Evolutionary conservation across 2,329 filamentous ascomycete genomes (phyloP), one percentile per base, ranked within the genome.

Genomic region (Aspergillus bombycis): DNA sequence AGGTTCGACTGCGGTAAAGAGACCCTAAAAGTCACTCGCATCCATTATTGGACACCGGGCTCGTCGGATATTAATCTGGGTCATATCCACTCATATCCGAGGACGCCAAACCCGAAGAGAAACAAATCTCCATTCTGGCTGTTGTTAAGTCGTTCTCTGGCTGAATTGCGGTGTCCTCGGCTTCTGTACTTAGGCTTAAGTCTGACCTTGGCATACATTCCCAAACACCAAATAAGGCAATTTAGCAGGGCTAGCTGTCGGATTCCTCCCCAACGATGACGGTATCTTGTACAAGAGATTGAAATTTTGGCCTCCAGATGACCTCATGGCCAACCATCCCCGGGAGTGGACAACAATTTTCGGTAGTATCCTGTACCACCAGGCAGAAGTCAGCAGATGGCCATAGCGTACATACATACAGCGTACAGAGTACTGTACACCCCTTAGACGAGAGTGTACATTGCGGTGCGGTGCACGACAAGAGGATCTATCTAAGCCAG

Each of bases 51-150:
- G 52, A n/a, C 12, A 30, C 16, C 57, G 53, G 53, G 16, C 43
- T 53, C n/a, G 58, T 63, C 62, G 62, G 62, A 63, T 54, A 61
- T 61, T 63, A 57, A 60, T 56, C 58, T 63, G 62, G 62, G 53
- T 58, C 57, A n/a, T 57, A 48, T 57, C 61, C 41, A 62, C 54
- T 57, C 28, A 41, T 54, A 53, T 60, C 19, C 48, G 26, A 53
- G 45, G 30, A 52, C 45, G 19, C 46, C 32, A 59, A n/a, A 43
- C 34, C n/a, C 21, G 34, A 50, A 38, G 32, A 14, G 57, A 32
- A 54, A 38, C n/a, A 55, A 26, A 38, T 38, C 34, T 55, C 52
- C 52, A 54, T 36, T 55, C 11, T 36, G n/a, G 34, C 19, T 55
- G 52, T 26, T 55, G 52, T 38, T 38, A 16, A 38, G 34, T 54